Conservation (phyloP, 805 yeast species). For the Sungouiella thailandica region DNA sequence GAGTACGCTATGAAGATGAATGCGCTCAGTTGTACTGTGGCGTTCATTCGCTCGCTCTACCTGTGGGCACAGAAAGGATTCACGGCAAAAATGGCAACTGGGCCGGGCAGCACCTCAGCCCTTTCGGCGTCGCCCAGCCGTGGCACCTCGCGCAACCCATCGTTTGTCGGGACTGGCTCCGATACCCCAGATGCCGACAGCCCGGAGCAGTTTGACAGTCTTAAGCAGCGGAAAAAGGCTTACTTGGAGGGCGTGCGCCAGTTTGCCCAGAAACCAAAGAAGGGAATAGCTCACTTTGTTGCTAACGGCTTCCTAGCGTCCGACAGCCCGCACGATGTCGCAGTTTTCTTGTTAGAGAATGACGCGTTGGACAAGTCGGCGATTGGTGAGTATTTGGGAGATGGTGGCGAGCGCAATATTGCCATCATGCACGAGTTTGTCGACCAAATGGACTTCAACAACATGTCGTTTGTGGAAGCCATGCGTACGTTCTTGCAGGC, state of each 20-base stretch:
- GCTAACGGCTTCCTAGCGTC: conserved; percentile 58
- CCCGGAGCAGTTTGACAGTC: conserved; percentile 78
- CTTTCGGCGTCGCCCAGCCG: conserved; percentile 21
- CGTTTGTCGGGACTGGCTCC: conserved; percentile 15
- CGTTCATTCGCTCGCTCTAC: conserved; percentile 72
- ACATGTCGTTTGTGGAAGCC: conserved; percentile 74
- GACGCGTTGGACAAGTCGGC: conserved; percentile 78
- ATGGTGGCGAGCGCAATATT: conserved; percentile 71
- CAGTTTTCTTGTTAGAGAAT: conserved; percentile 62
- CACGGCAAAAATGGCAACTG: conserved; percentile 1
- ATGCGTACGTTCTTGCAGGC: conserved; percentile 78
- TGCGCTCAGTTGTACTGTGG: conserved; percentile 74
- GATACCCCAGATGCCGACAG: conserved; percentile 49
- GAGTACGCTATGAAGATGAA: conserved; percentile 83
- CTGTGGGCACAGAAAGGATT: conserved; percentile 76
- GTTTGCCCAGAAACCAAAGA: conserved; percentile 82
- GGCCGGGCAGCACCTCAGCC: not conserved
- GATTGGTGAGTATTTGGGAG: conserved; percentile 91
- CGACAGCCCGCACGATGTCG: conserved; percentile 63
- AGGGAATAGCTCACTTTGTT: conserved; percentile 63
- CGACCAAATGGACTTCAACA: conserved; percentile 74
- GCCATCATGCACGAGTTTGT: conserved; percentile 92
- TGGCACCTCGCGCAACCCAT: conserved; percentile 26
- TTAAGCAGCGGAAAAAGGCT: conserved; percentile 78
- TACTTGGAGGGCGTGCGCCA: conserved; percentile 70